Percentiles rank a stretch among this genome's conserved stretches.
phyloP scores from a whole-genome alignment of 2,329 filamentous ascomycete species.

The Diatrype stigma region DNA sequence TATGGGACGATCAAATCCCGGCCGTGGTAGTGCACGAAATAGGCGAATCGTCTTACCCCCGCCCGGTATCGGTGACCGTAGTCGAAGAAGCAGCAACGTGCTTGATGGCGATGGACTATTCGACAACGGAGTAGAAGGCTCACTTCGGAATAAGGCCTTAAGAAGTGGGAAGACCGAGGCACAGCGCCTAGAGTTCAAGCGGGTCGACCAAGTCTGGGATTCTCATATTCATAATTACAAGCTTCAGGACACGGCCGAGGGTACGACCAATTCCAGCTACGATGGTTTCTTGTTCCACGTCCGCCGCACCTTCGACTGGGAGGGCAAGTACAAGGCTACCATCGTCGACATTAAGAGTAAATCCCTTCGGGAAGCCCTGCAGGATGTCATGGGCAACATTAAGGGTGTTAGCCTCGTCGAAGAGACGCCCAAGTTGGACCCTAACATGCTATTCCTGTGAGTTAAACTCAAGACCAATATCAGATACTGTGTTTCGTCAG shows the following conservation, averaged over 20 bases:
- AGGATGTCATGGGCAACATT: constrained; percentile 69
- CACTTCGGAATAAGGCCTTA: not conserved
- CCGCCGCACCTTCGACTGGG: constrained; percentile 76
- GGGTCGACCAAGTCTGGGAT: constrained; percentile 54
- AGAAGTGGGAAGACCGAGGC: constrained; percentile 17
- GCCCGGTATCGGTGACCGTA: not conserved
- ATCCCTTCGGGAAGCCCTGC: constrained; percentile 64
- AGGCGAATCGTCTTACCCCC: not conserved
- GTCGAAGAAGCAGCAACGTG: constrained; percentile 1
- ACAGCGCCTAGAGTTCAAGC: constrained; percentile 38
- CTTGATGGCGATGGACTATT: constrained; percentile 1
- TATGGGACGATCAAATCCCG: not conserved
- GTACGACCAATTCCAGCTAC: constrained; percentile 51
- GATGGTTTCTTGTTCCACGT: constrained; percentile 82
- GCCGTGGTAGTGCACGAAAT: not conserved
- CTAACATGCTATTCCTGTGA: constrained; percentile 65
- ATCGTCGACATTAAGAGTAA: constrained; percentile 84
- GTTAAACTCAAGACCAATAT: constrained; percentile 14
- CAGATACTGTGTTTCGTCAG: not conserved
- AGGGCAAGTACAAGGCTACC: constrained; percentile 71
- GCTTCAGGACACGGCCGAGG: constrained; percentile 50
- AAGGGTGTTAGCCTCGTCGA: constrained; percentile 78
- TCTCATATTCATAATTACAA: constrained; percentile 46
- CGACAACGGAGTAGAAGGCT: constrained; percentile 1
- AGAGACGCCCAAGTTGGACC: constrained; percentile 69